Percentiles rank a stretch among this genome's conserved stretches.
Evolutionary conservation across 169 alveolate genomes (phyloP).

Genomic region (Perkinsus chesapeaki): DNA sequence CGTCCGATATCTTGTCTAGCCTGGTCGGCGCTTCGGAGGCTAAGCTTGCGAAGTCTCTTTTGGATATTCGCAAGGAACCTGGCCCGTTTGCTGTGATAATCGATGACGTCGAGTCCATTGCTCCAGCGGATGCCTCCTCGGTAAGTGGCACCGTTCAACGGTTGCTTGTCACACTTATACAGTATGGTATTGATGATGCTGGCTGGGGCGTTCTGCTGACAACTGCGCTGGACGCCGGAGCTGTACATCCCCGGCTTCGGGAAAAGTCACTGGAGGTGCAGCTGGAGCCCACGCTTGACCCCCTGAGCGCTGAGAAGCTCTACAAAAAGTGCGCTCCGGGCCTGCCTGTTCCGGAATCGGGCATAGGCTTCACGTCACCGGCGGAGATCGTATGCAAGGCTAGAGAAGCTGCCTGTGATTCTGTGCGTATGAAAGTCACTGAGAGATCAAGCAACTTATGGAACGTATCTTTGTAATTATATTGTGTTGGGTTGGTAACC

Average conservation of each 20-base stretch:
- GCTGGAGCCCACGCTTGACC: neutral
- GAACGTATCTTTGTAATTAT: neutral
- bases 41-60: neutral
- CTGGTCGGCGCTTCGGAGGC: neutral
- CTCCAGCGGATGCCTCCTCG: neutral
- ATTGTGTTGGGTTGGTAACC: neutral
- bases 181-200: neutral
- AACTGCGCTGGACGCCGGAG: neutral
- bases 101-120: neutral
- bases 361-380: neutral
- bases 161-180: neutral
- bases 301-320: neutral
- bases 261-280: neutral
- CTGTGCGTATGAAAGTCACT: neutral
- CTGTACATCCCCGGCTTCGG: neutral
- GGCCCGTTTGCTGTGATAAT: neutral
- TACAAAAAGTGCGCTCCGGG: neutral
- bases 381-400: neutral
- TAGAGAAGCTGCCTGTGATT: neutral
- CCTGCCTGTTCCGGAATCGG: neutral
- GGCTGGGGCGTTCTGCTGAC: neutral
- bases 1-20: neutral
- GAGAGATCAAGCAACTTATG: neutral
- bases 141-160: neutral
- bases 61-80: neutral